Percentiles rank a stretch among this genome's conserved stretches.
These are phyloP conservation scores for Wallemia hederae DNA, from an alignment of 1,284 basidiomycete genomes.

Conservation along the genomic window DNA sequence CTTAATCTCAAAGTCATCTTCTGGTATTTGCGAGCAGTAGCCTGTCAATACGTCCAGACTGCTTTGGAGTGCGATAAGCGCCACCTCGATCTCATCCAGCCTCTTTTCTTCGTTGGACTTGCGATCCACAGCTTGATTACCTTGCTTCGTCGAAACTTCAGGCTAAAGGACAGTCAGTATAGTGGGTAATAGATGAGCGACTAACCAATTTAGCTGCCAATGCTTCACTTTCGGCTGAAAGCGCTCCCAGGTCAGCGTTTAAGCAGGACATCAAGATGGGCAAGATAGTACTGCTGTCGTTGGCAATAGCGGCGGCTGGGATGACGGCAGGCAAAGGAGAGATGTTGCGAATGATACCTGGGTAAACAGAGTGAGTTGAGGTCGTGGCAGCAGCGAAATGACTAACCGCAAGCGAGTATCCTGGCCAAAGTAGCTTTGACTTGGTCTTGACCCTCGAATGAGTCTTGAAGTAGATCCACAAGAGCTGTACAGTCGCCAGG, in stretches of 20 bases:
- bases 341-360: not conserved
- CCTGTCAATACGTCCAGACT: conserved; percentile 60
- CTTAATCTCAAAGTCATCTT: conserved; percentile 7
- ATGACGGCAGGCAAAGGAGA: not conserved
- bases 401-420: conserved; percentile 39
- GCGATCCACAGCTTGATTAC: conserved; percentile 22
- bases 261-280: not conserved
- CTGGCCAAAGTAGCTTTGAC: conserved; percentile 27
- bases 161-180: not conserved
- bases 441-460: conserved; percentile 15
- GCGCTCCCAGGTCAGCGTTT: not conserved
- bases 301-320: not conserved
- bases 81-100: conserved; percentile 42
- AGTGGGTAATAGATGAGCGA: not conserved
- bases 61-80: conserved; percentile 39
- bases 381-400: not conserved
- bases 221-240: not conserved
- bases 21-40: conserved; percentile 51
- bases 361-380: not conserved
- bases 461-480: conserved; percentile 28
- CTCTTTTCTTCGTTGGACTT: conserved; percentile 33
- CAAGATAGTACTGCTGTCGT: not conserved
- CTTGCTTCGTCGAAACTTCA: not conserved
- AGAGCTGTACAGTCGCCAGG: conserved; percentile 37
- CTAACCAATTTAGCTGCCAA: not conserved